phyloP scores from a whole-genome alignment of 495 filamentous ascomycete genomes.

The Penicillium antarcticum region DNA sequence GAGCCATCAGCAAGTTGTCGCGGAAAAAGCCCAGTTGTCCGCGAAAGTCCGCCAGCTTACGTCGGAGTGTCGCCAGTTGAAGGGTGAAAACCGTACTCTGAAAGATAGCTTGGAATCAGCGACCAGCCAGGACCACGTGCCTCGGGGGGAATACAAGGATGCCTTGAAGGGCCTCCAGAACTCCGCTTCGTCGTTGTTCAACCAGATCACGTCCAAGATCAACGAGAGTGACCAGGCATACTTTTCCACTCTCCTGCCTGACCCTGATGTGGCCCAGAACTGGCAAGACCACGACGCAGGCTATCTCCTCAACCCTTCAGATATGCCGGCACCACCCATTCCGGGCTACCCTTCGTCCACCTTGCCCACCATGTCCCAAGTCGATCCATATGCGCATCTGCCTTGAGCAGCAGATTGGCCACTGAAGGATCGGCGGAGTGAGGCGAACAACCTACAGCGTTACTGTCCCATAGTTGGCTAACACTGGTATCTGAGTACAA shows the following conservation, averaged over 20 bases:
- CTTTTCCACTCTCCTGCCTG: slow-evolving; percentile 1
- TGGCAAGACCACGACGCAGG: neutral
- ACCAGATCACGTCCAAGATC: neutral
- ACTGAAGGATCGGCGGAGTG: too few relatives aligned
- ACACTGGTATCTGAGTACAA: neutral
- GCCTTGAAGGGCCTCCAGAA: neutral
- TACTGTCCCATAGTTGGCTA: neutral
- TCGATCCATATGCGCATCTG: neutral
- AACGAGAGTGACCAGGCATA: neutral
- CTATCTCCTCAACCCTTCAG: neutral
- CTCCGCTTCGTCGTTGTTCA: neutral
- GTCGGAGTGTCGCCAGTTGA: neutral
- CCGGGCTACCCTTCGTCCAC: slow-evolving; percentile 1
- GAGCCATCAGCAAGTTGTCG: neutral
- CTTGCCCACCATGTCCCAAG: neutral
- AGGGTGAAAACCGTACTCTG: neutral
- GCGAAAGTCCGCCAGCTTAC: neutral
- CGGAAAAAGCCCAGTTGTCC: neutral
- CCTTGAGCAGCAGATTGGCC: neutral
- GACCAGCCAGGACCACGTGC: neutral
- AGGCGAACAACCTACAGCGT: neutral
- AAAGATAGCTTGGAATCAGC: neutral
- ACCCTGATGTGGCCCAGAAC: neutral
- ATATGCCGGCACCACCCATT: neutral
- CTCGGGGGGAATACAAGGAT: neutral